Evolutionary conservation across 306 rosid genomes (phyloP).

Genomic region (Gleditsia sinensis): DNA sequence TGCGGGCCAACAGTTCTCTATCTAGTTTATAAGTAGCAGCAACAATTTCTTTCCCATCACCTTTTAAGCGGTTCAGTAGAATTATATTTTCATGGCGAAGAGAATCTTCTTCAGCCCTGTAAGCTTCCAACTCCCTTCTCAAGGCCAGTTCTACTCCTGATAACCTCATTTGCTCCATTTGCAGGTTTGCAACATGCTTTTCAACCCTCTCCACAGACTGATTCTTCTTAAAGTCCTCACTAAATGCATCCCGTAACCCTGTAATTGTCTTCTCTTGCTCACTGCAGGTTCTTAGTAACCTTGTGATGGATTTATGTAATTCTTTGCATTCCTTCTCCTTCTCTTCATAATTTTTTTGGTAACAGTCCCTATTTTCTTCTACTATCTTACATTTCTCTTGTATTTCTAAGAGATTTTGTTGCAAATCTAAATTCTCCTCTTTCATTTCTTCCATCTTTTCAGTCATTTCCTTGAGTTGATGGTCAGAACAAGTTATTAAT

Average conservation of each 20-base stretch:
- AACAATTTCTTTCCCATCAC: constrained; percentile 62
- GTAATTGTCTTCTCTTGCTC: constrained; percentile 92
- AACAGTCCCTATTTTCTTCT: constrained; percentile 61
- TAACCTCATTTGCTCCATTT: constrained; percentile 83
- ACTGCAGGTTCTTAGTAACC: constrained; percentile 73
- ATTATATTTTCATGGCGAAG: constrained; percentile 86
- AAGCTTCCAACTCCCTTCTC: constrained; percentile 80
- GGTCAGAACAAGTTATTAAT: constrained; percentile 54
- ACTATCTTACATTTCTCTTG: constrained; percentile 61
- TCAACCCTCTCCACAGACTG: constrained; percentile 57
- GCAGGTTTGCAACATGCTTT: constrained; percentile 62
- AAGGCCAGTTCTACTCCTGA: constrained; percentile 74
- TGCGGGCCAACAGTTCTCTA: constrained; percentile 67
- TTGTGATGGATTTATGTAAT: constrained; percentile 71
- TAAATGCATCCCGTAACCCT: constrained; percentile 63
- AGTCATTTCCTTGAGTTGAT: constrained; percentile 62
- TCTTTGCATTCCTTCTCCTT: constrained; percentile 88
- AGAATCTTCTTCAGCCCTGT: constrained; percentile 77
- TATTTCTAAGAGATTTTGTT: constrained; percentile 56
- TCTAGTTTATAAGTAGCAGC: constrained; percentile 74
- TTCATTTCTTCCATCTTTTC: constrained; percentile 54
- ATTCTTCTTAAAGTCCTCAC: constrained; percentile 51
- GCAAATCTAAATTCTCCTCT: constrained; percentile 60
- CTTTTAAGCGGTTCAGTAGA: constrained; percentile 71
- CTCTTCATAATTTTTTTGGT: constrained; percentile 66